These are phyloP conservation scores for Crotalaria pallida DNA, from an alignment of 306 rosid genomes.

Conservation along the genomic window DNA sequence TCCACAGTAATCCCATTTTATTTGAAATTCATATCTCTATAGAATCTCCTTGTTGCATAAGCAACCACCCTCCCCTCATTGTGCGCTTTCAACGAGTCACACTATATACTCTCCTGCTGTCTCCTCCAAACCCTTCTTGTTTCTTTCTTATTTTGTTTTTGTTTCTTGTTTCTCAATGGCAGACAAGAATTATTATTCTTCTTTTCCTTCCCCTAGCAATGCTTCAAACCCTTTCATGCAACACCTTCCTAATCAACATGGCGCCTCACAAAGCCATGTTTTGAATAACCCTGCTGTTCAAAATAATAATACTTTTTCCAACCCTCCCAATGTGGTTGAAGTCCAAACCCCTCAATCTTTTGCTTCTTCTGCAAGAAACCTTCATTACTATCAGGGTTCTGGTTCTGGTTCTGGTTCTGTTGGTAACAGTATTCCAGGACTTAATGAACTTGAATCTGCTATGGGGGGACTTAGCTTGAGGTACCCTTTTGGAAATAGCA, in stretches of 20 bases:
- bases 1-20: too few species aligned
- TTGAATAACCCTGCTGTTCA: background rate
- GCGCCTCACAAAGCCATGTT: background rate
- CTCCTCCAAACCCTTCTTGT: background rate
- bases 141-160: too few species aligned
- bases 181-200: background rate
- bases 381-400: background rate
- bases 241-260: background rate
- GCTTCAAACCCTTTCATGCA: background rate
- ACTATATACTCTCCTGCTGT: too few species aligned
- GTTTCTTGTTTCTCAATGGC: background rate
- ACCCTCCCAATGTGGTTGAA: background rate
- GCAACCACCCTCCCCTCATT: background rate
- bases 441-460: background rate
- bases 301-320: background rate
- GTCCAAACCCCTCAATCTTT: background rate
- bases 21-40: background rate
- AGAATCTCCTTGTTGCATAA: background rate
- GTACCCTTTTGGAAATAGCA: background rate
- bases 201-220: background rate
- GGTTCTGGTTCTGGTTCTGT: background rate
- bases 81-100: too few species aligned
- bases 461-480: background rate
- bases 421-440: background rate
- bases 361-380: background rate